phyloP scores from a whole-genome alignment of 805 yeast genomes.

The Nakazawaea ishiwadae region DNA sequence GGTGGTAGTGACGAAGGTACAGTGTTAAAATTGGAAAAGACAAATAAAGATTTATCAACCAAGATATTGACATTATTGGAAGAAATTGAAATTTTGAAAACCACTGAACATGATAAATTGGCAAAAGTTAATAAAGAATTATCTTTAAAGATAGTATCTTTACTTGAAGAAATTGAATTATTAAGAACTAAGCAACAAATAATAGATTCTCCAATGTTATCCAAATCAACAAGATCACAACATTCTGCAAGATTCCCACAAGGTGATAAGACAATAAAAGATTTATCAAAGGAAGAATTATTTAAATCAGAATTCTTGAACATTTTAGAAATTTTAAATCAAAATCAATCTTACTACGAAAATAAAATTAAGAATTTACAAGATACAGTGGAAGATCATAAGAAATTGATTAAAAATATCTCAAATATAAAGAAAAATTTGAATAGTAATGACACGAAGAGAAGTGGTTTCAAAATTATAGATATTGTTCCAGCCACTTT shows the following conservation, averaged over 20 bases:
- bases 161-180: constrained; percentile 3
- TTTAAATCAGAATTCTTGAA: constrained; percentile 9
- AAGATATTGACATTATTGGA: not conserved
- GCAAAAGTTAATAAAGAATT: not conserved
- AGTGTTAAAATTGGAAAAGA: not conserved
- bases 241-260: constrained; percentile 2
- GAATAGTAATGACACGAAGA: not conserved
- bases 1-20: not conserved
- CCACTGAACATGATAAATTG: not conserved
- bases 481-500: constrained; percentile 6
- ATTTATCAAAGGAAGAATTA: constrained; percentile 8
- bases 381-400: constrained; percentile 4
- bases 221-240: not conserved
- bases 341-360: constrained; percentile 8
- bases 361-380: constrained; percentile 8
- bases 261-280: constrained; percentile 3
- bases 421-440: not conserved
- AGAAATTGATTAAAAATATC: constrained; percentile 1
- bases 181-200: constrained; percentile 1
- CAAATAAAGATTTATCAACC: not conserved
- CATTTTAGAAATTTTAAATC: constrained; percentile 5
- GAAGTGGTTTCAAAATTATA: constrained; percentile 9
- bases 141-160: not conserved
- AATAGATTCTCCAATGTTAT: not conserved
- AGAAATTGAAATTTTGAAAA: not conserved